These are phyloP conservation scores for Pogostemon cablin DNA, from an alignment of 257 asterid genomes.

Conservation along the genomic window DNA sequence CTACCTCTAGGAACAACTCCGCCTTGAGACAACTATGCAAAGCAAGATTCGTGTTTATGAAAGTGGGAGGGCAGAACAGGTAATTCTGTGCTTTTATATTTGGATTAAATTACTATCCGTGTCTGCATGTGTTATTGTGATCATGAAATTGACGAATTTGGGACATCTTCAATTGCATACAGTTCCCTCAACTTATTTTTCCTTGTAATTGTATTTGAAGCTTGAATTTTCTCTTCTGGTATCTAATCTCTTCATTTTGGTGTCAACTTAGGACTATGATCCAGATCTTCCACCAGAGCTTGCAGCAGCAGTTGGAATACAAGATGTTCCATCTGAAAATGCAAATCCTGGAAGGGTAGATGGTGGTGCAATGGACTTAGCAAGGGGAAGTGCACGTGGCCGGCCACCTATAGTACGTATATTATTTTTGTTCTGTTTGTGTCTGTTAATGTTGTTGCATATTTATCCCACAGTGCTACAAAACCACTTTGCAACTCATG, in stretches of 20 bases:
- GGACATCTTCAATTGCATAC: not conserved
- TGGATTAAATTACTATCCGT: conserved; percentile 6
- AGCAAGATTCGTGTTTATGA: conserved; percentile 94
- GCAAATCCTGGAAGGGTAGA: conserved; percentile 57
- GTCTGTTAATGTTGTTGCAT: not conserved
- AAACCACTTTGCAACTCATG: not conserved
- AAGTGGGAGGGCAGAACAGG: conserved; percentile 96
- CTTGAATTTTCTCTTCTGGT: not conserved
- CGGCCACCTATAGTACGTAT: conserved; percentile 62
- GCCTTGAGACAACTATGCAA: conserved; percentile 93
- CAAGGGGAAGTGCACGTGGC: conserved; percentile 53
- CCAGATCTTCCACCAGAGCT: conserved; percentile 99
- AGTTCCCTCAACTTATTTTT: conserved; percentile 1
- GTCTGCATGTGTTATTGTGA: conserved; percentile 5
- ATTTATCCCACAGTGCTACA: not conserved
- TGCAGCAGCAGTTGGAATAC: conserved; percentile 87
- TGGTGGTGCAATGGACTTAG: conserved; percentile 57
- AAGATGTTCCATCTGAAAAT: conserved; percentile 61
- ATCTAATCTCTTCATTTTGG: conserved; percentile 24
- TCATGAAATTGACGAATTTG: not conserved
- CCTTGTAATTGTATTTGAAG: not conserved
- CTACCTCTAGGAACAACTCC: conserved; percentile 81
- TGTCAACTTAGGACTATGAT: conserved; percentile 74
- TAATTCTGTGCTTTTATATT: conserved; percentile 34
- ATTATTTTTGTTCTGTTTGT: not conserved